Evolutionary conservation across 768 basidiomycete genomes (phyloP), one percentile per base, ranked within the genome.

Genomic region (Boletellus emodensis): DNA sequence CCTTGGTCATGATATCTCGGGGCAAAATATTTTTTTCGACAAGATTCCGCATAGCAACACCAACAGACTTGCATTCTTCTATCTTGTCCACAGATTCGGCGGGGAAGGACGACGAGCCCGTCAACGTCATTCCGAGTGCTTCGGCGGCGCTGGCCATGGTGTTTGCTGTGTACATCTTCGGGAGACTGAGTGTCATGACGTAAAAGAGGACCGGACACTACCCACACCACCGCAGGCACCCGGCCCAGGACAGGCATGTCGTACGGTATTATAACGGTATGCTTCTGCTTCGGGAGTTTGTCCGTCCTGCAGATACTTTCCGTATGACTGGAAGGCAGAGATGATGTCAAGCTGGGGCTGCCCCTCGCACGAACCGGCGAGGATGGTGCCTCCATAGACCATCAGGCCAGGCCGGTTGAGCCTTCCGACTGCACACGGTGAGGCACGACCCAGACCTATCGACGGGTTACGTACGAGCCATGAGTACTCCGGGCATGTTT

Each of bases 401-500:
- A 99, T 99, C 46, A 98, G 59, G 54, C 94, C 91, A 15, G 96
- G 96, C 37, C 96, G 83, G 73, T 99, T 97, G 52, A 99, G 75
- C 37, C 96, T 81, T 44, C 95, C 96, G 46, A 99, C 90, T 93
- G 58, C 38, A 35, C 24, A 40, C 15, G 6, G 38, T 67, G 4
- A 64, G 55, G 56, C 32, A 13, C 4, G 33, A 37, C 46, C 32
- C 1, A 9, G 14, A 28, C 15, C n/a, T 2, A 15, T 24, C 1
- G 28, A 44, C 18, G 44, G 46, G 44, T 12, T 24, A 82, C 89
- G 72, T 61, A 92, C 90, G 82, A 42, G 93, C 96, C 81, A 99
- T 99, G 60, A 97, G 76, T 34, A 96, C 94, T 54, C 96, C 96
- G n/a, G 96, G 96, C 95, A 99, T 98, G 73, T 99, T 99, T 75